Evolutionary conservation across 73 alveolate genomes (phyloP).

Genomic region (Paramecium octaurelia): DNA sequence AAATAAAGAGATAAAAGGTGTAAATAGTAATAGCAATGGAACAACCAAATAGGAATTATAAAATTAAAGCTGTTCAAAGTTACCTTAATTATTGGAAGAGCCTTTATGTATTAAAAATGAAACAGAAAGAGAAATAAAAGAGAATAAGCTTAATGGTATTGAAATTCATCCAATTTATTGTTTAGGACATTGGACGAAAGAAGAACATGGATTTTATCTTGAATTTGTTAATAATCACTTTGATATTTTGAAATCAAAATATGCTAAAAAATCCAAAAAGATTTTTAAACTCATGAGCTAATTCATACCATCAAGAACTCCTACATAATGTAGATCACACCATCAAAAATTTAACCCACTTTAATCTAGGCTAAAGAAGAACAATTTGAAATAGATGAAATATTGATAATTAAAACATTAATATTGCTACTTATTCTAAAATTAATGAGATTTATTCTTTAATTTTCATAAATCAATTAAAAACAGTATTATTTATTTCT

Average conservation of each 20-base stretch:
- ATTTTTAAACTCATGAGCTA: constrained; percentile 26
- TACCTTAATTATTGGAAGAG: neutral
- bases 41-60: neutral
- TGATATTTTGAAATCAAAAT: constrained; percentile 15
- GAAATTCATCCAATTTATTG: neutral
- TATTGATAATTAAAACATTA: neutral
- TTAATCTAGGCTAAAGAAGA: neutral
- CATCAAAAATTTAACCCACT: constrained; percentile 40
- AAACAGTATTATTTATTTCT: too few relatives aligned
- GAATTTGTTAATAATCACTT: neutral
- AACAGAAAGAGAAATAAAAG: neutral
- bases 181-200: constrained; percentile 33
- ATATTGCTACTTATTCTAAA: neutral
- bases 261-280: constrained; percentile 18
- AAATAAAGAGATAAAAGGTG: neutral
- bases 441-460: too few relatives aligned
- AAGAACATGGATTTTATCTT: constrained; percentile 29
- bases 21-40: neutral
- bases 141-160: neutral
- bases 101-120: neutral
- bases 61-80: neutral
- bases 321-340: constrained; percentile 42
- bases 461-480: too few relatives aligned
- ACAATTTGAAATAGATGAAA: neutral
- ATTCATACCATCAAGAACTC: neutral